Evolutionary conservation across 2,329 filamentous ascomycete species (phyloP), one percentile per base, ranked within the genome.

Genomic region (Stemphylium vesicarium): DNA sequence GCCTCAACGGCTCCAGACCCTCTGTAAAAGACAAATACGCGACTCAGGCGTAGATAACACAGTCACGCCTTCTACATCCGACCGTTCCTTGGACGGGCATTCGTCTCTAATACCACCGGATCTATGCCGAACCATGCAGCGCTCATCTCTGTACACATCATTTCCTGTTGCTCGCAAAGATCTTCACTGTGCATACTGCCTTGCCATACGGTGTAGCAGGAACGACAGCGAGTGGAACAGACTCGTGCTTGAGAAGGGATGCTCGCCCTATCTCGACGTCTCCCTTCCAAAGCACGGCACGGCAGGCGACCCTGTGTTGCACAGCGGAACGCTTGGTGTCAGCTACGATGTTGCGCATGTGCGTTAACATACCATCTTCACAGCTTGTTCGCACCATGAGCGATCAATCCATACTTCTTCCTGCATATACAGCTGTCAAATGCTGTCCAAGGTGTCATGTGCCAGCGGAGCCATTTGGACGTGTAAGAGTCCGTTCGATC

Each of bases 331-430:
- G 40, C 31, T 22, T 11, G n/a, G 37, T 15, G 37, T 39, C 38
- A 48, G 37, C 16, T 32, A 49, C n/a, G 44, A 22, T 49, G 50
- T 47, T 31, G 43, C 33, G 32, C 37, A 42, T 53, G 24, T 20
- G 24, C 37, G 26, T 26, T 29, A 4, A 24, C 24, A 31, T 15
- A 4, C 18, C 11, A 37, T 10, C 12, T 35, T 6, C 35, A 46
- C 4, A 8, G 16, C 24, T 29, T 29, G 4, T n/a, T 31, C 9
- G 8, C 24, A 15, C 5, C 18, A 16, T 32, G 24, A 26, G 43
- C 38, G 31, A 32, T 13, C 22, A 33, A 18, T 15, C 20, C 38
- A 9, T 29, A 26, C 18, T 16, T 15, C 20, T 10, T 11, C 37
- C 24, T 15, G 38, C 15, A 44, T 15, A 31, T 37, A 24, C 33